These are phyloP conservation scores for Ophiostoma populinum DNA, from an alignment of 2,329 filamentous ascomycete species.

Conservation along the genomic window DNA sequence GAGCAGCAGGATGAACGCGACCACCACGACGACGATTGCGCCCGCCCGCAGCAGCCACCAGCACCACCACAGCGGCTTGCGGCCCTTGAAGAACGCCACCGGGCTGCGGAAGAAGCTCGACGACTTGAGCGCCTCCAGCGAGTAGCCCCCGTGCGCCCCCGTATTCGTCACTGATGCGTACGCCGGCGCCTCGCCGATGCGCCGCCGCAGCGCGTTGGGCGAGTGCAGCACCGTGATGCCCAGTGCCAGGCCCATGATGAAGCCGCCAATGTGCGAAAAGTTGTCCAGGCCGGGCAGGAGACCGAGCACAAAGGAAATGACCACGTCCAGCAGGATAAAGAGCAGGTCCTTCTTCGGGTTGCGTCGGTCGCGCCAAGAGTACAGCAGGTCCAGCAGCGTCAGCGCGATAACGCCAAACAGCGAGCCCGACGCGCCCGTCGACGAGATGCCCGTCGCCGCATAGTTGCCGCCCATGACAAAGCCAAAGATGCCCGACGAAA, in stretches of 20 bases:
- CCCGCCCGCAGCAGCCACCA: conserved; percentile 85
- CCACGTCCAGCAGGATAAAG: conserved; percentile 70
- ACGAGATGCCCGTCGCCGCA: conserved; percentile 63
- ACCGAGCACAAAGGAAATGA: conserved; percentile 82
- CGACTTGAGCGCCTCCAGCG: conserved; percentile 20
- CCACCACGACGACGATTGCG: conserved; percentile 60
- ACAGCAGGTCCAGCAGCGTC: conserved; percentile 73
- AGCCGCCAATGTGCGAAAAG: conserved; percentile 92
- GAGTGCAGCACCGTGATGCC: conserved; percentile 81
- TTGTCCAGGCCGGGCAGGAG: conserved; percentile 89
- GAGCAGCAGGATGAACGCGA: conserved; percentile 72
- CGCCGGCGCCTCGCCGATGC: conserved; percentile 52
- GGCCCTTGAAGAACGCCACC: conserved; percentile 71
- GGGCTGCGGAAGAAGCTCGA: conserved; percentile 43
- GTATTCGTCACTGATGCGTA: conserved; percentile 46
- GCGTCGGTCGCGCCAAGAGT: conserved; percentile 70
- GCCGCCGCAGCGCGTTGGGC: conserved; percentile 59
- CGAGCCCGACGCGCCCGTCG: conserved; percentile 75
- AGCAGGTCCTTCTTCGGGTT: conserved; percentile 69
- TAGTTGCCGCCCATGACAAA: conserved; percentile 93
- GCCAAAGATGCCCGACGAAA: conserved; percentile 84
- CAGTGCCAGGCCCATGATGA: conserved; percentile 76
- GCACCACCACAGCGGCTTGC: conserved; percentile 88
- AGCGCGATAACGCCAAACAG: conserved; percentile 87
- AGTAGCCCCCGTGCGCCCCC: conserved; percentile 23